Evolutionary conservation across 1,284 basidiomycete species (phyloP), one percentile per base, ranked within the genome.

Genomic region (Schizopora paradoxa): DNA sequence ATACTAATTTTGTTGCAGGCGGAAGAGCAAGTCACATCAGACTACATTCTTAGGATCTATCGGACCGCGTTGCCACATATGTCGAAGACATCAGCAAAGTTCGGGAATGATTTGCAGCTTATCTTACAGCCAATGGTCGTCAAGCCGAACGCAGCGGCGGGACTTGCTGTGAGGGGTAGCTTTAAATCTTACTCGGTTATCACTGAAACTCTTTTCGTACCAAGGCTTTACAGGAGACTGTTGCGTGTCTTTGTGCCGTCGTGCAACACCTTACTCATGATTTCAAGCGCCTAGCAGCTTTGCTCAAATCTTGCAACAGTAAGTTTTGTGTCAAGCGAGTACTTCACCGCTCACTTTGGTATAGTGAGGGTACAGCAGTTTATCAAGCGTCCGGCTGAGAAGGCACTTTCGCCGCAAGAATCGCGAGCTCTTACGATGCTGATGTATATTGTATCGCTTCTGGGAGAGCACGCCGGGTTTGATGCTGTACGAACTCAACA

Each of bases 391-490:
- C 61, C 65, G 5, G 49, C 54, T 1, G 53, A 59, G 2, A 61
- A 65, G 18, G 32, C 52, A 4, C 63, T 67, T 56, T 49, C 58
- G 40, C n/a, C 59, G 4, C 54, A 65, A 5, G 72, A 77, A 41
- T 58, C 61, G 34, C 63, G 69, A 39, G 66, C 71, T 5, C 56
- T 81, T 23, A 64, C 71, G 2, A 76, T 92, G 16, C 69, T 94
- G 19, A 80, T 91, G 27, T 85, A 86, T 56, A 91, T 96, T 38
- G 79, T 86, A 0, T 79, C 90, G 0, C 68, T 96, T 2, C 75
- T 98, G 0, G 88, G 83, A 38, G 91, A 98, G 62, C 77, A 94
- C 58, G 93, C 86, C 52, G 74, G 92, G 50, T 91, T 97, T 56
- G 94, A 98, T 60, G 66, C 68, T 3, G 65, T 95, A 13, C 77